Base-by-base conservation (phyloP, 2,329 filamentous ascomycete genomes). In the Fusarium aywerte region DNA sequence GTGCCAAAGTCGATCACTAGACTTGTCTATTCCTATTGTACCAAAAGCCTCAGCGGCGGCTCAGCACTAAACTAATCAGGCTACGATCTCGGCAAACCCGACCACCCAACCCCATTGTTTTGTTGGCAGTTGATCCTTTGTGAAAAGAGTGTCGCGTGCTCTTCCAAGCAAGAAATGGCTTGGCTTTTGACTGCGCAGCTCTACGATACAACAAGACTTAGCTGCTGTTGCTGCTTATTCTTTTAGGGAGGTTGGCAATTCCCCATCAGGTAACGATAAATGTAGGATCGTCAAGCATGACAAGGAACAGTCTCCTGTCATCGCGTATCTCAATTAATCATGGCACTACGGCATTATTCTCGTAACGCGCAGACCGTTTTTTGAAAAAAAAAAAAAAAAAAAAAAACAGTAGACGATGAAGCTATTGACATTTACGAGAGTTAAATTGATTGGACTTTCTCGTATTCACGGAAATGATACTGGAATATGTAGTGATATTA, bases 61-160 rank as follows among this genome's bases (percentile, higher is more conserved):
- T 15, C 15, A n/a, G 15, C 23, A 42, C 16, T 42, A 27, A 42
- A 18, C 23, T 23, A 48, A 33, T 20, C 44, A 48, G 11, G 31
- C 21, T 48, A 48, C 12, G 25, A n/a, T 15, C 25, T 67, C 58
- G 58, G 58, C 27, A 36, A 25, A 64, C 36, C 58, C 63, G 58
- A 58, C 47, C 40, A 47, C 43, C n/a, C n/a, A n/a, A n/a, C n/a
- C 35, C 43, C 27, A 32, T 39, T 31, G 42, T 47, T 35, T 40
- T 39, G 7, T 45, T 48, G 55, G 48, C 47, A 25, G 21, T 11
- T 39, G 15, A n/a, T 29, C 10, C 12, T 43, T 29, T 36, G 21
- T 49, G 39, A 44, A 18, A 44, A 57, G 32, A 29, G 48, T 40
- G 63, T 67, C 64, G 64, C 58, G 64, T 67, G 64, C 51, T 29